These are phyloP conservation scores for Mastigamoeba balamuthi DNA, from an alignment of 78 protist species.

Conservation along the genomic window DNA sequence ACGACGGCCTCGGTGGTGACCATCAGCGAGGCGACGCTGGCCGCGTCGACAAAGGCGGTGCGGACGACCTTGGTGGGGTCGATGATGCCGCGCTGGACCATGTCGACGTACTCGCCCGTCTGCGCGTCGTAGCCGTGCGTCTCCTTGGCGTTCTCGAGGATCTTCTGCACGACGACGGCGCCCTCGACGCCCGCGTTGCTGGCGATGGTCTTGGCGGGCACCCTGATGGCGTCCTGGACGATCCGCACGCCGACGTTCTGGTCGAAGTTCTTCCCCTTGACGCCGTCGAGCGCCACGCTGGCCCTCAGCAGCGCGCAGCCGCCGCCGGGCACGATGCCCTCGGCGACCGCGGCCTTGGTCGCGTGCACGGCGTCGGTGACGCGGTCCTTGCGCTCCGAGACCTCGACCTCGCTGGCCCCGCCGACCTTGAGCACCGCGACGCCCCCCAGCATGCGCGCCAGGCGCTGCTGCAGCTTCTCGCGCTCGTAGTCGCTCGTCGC, in stretches of 20 bases:
- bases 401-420: conserved; percentile 98
- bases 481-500: conserved; percentile 74
- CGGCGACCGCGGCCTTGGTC: conserved; percentile 96
- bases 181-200: conserved; percentile 95
- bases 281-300: conserved; percentile 26
- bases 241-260: conserved; percentile 82
- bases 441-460: conserved; percentile 95
- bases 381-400: conserved; percentile 97
- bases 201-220: conserved; percentile 80
- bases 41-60: conserved; percentile 72
- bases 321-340: conserved; percentile 98
- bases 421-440: conserved; percentile 97
- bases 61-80: conserved; percentile 98
- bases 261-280: conserved; percentile 66
- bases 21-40: conserved; percentile 83
- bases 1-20: conserved; percentile 82
- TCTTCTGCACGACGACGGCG: conserved; percentile 85
- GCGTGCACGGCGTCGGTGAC: conserved; percentile 97
- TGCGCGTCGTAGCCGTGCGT: conserved; percentile 83
- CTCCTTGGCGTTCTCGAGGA: conserved; percentile 50
- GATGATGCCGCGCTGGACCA: conserved; percentile 91
- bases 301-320: conserved; percentile 76
- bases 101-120: conserved; percentile 71
- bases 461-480: conserved; percentile 88
- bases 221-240: conserved; percentile 72